Conservation (phyloP, 495 filamentous ascomycete species). For the Podospora anserina region DNA sequence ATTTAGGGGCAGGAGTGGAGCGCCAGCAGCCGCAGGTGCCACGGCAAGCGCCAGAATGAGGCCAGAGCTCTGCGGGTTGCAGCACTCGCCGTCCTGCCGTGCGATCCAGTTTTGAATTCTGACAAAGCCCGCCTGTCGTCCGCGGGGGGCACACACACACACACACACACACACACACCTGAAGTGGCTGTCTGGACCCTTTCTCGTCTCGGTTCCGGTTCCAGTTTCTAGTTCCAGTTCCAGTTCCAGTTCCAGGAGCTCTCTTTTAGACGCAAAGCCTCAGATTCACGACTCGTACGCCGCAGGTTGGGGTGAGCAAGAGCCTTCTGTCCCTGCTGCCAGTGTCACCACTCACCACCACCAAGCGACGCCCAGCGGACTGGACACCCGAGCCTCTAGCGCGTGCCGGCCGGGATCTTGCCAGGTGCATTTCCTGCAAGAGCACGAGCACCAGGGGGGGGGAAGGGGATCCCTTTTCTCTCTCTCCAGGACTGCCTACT, state of each 20-base stretch:
- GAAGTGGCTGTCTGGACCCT: slow-evolving; percentile 16
- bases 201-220: slow-evolving; percentile 17
- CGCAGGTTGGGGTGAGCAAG: slow-evolving; percentile 7
- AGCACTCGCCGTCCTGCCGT: slow-evolving; percentile 2
- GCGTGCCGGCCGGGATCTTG: background rate
- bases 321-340: background rate
- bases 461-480: background rate
- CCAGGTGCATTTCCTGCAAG: background rate
- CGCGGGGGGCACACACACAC: background rate
- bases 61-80: slow-evolving; percentile 14
- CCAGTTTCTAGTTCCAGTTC: background rate
- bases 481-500: background rate
- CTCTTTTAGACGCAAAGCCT: slow-evolving; percentile 13
- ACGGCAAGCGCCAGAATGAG: slow-evolving; percentile 16
- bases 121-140: background rate
- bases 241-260: background rate
- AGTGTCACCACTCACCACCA: background rate
- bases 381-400: background rate
- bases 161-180: slow-evolving; percentile 2
- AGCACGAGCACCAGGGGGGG: background rate
- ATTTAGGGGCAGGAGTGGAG: slow-evolving; percentile 10
- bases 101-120: slow-evolving; percentile 5
- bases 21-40: background rate
- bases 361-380: background rate
- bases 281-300: slow-evolving; percentile 17